Conservation (phyloP, 257 asterid genomes). For the Fraxinus cuspidata region DNA sequence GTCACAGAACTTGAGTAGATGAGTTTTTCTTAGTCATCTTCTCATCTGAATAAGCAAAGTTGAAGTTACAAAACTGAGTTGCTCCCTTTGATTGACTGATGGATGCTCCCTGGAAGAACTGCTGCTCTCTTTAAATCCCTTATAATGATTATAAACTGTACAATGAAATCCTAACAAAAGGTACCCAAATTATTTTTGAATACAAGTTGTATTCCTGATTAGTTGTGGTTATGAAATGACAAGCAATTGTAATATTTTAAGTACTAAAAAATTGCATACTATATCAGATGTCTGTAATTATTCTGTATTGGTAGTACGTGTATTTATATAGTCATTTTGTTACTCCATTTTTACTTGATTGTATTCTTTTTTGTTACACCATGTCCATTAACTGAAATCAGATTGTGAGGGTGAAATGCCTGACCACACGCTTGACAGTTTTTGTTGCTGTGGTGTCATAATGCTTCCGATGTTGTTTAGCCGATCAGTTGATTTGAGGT, state of each 20-base stretch:
- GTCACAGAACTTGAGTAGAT: not conserved
- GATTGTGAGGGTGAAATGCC: too few species aligned
- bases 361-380: too few species aligned
- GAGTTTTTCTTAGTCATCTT: not conserved
- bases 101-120: not conserved
- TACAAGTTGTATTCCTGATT: not conserved
- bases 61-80: not conserved
- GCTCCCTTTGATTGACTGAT: not conserved
- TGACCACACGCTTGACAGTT: too few species aligned
- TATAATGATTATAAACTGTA: not conserved
- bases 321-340: too few species aligned
- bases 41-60: not conserved
- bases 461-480: not conserved
- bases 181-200: not conserved
- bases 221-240: not conserved
- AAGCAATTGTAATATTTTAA: not conserved
- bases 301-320: too few species aligned
- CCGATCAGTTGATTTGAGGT: not conserved
- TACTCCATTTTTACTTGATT: too few species aligned
- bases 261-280: not conserved
- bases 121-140: not conserved
- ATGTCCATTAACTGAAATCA: too few species aligned
- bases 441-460: too few species aligned
- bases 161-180: not conserved
- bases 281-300: not conserved